Evolutionary conservation across 805 yeast species (phyloP), one percentile per base, ranked within the genome.

Genomic region (Nakazawaea siamensis): DNA sequence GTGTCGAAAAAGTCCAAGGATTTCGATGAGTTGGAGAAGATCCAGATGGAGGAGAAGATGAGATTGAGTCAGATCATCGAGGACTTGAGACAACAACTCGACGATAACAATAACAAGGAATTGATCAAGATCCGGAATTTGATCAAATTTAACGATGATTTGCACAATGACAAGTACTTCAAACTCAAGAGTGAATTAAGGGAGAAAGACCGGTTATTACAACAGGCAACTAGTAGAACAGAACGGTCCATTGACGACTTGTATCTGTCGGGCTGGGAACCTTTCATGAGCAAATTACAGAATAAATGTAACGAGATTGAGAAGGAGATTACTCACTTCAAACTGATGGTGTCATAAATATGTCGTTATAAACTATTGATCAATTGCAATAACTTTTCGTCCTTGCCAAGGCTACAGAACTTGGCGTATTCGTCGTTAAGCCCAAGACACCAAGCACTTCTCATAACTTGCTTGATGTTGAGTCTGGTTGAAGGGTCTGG

Each of bases 381-480:
- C 29, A 51, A 25, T 24, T 43, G 46, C 17, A 51, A 24, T 10
- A 54, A 36, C 23, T 49, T 54, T 13, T 55, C 58, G 29, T 54
- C 49, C 27, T 23, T 40, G 24, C 15, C 44, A 43, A 20, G 49
- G 48, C 23, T 36, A 36, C 21, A 37, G 18, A 18, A 53, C 34
- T 26, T 46, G 1, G 47, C 45, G 32, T 54, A 52, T n/a, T 35
- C 34, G n/a, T 35, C 34, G 28, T 21, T 31, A 5, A 36, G 27
- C 9, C 43, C 39, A n/a, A 56, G 45, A 41, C 55, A 39, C 64
- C 64, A 59, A 25, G 50, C 55, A 16, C 43, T 35, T 33, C 46
- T 42, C 20, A 40, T 38, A 4, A 51, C 38, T 9, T 51, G 45
- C 9, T 35, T 40, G 8, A 51, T 33, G 5, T 36, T 33, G 17